phyloP scores from a whole-genome alignment of 441 rosid species.

The Syzygium syzygioides region DNA sequence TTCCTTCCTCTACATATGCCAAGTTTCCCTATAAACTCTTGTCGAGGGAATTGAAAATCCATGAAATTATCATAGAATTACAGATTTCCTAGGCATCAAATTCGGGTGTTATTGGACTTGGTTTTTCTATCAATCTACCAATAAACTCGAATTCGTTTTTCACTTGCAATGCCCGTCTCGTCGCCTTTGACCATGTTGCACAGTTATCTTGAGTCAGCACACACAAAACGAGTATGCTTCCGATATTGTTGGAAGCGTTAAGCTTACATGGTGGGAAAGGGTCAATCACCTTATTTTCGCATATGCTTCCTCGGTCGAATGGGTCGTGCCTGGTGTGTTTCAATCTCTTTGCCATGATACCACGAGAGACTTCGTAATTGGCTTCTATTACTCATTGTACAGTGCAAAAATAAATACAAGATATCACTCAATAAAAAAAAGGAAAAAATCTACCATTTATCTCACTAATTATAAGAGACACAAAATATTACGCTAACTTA shows the following conservation, averaged over 20 bases:
- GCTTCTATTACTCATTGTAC: background rate
- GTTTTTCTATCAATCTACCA: too few relatives aligned
- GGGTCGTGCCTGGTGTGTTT: background rate
- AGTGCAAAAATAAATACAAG: background rate
- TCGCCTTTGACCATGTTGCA: background rate
- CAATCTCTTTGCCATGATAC: background rate
- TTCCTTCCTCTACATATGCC: background rate
- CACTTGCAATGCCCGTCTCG: fast-evolving
- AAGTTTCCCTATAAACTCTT: background rate
- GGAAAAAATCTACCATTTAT: background rate
- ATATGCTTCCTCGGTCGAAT: background rate
- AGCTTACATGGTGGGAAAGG: background rate
- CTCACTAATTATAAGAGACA: background rate
- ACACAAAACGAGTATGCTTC: fast-evolving
- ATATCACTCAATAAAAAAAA: background rate
- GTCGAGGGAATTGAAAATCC: background rate
- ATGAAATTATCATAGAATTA: background rate
- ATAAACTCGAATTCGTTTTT: background rate
- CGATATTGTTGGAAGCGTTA: background rate
- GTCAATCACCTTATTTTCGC: background rate
- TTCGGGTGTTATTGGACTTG: background rate
- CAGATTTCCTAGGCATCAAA: background rate
- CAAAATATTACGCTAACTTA: background rate
- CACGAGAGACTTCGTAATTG: background rate
- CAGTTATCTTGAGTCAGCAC: background rate